Conservation (phyloP, 495 filamentous ascomycete species). For the Astrocystis sublimbata region DNA sequence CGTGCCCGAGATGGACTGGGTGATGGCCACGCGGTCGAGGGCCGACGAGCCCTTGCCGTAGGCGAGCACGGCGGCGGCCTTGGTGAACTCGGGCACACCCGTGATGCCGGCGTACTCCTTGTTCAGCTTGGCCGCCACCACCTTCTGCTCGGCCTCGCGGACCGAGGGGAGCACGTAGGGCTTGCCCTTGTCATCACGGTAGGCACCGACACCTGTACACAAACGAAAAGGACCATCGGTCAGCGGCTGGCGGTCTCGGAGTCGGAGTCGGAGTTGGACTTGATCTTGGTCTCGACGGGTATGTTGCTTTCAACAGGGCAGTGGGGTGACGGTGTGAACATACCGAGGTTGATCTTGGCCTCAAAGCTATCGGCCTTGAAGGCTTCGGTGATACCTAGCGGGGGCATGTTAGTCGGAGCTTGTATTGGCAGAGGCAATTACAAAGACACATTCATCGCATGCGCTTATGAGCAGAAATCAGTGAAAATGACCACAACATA, state of each 20-base stretch:
- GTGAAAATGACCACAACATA: conserved; percentile 38
- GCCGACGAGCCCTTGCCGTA: conserved; percentile 79
- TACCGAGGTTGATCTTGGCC: conserved; percentile 96
- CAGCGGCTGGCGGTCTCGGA: conserved; percentile 19
- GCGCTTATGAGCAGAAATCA: neutral
- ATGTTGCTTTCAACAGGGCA: no score
- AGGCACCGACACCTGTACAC: conserved; percentile 68
- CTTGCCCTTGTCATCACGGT: conserved; percentile 94
- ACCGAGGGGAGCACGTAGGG: conserved; percentile 97
- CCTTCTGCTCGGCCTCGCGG: conserved; percentile 80
- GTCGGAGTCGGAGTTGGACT: conserved; percentile 14
- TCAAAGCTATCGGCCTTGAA: conserved; percentile 93
- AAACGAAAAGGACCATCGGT: conserved; percentile 13
- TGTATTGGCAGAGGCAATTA: no score
- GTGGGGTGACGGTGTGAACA: no score
- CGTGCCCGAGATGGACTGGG: conserved; percentile 97
- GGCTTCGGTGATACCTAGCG: conserved; percentile 88
- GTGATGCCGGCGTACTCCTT: conserved; percentile 99
- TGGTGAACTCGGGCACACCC: conserved; percentile 89
- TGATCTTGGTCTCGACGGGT: conserved; percentile 94
- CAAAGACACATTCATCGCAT: no score
- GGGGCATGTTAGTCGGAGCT: conserved; percentile 1
- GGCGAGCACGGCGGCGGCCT: conserved; percentile 84
- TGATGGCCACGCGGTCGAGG: conserved; percentile 83
- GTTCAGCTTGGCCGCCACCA: conserved; percentile 74